A percentile compares a stretch with the other conserved stretches of the same genome.
Evolutionary conservation across 1,139 yeast genomes (phyloP).

Genomic region (Geotrichum bryndzae): DNA sequence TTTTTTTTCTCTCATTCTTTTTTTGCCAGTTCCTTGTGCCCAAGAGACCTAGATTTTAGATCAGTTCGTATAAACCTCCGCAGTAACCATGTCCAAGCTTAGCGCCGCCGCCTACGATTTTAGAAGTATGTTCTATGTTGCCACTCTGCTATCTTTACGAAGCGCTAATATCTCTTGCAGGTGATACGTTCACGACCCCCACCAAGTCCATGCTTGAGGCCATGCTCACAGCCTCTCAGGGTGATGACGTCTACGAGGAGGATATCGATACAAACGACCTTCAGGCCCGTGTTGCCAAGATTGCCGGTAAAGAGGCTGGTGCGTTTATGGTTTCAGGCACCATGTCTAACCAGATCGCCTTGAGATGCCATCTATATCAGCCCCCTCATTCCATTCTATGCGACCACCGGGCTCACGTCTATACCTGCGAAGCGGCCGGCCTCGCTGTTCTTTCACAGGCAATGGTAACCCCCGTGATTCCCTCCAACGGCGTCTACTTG

Average conservation of each 20-base stretch:
- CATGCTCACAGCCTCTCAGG: conserved; percentile 55
- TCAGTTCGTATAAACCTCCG: not conserved
- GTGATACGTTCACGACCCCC: conserved; percentile 93
- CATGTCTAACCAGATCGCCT: conserved; percentile 79
- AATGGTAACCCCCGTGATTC: conserved; percentile 80
- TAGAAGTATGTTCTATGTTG: conserved; percentile 21
- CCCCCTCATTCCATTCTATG: conserved; percentile 85
- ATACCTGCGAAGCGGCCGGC: conserved; percentile 83
- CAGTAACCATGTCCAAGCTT: not conserved
- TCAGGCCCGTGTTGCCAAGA: conserved; percentile 57
- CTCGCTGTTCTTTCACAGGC: conserved; percentile 85
- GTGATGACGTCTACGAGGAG: conserved; percentile 87
- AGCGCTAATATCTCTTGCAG: conserved; percentile 16
- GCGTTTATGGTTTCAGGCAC: conserved; percentile 87
- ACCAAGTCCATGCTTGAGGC: conserved; percentile 68
- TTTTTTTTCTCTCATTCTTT: not conserved
- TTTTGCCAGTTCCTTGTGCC: not conserved
- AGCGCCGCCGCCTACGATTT: conserved; percentile 26
- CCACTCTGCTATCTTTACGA: not conserved
- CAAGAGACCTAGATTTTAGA: too few species aligned
- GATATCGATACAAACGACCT: conserved; percentile 63
- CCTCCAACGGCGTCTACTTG: conserved; percentile 65
- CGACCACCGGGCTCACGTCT: conserved; percentile 82
- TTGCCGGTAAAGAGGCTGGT: conserved; percentile 82
- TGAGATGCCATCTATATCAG: conserved; percentile 69